Evolutionary conservation across 257 asterid species (phyloP).

Genomic region (Apocynum venetum): DNA sequence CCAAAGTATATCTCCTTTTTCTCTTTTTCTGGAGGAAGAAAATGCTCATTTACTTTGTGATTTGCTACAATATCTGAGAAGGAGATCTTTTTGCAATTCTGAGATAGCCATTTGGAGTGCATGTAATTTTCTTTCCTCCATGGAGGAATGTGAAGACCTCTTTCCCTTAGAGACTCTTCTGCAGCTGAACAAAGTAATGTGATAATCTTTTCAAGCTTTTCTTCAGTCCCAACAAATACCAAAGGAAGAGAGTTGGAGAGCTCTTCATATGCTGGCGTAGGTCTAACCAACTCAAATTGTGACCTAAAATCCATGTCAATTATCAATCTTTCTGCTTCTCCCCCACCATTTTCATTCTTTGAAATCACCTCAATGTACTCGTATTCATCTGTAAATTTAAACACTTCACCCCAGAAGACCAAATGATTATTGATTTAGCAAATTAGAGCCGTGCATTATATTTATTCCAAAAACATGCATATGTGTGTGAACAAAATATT

Average conservation of each 20-base stretch:
- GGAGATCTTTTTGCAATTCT: slow-evolving; percentile 34
- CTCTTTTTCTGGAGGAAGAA: no score
- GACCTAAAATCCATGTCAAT: slow-evolving; percentile 53
- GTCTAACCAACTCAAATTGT: slow-evolving; percentile 52
- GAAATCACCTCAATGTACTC: slow-evolving; percentile 57
- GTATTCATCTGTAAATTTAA: slow-evolving; percentile 34
- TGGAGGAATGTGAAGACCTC: slow-evolving; percentile 54
- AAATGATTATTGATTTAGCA: no score
- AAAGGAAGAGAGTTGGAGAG: slow-evolving; percentile 45
- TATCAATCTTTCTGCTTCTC: slow-evolving; percentile 31
- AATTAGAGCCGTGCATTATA: not conserved
- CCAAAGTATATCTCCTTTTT: not conserved
- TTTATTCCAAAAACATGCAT: no score
- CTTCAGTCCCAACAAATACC: slow-evolving; percentile 53
- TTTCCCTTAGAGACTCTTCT: slow-evolving; percentile 52
- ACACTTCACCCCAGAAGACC: not conserved
- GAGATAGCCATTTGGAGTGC: slow-evolving; percentile 62
- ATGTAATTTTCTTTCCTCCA: slow-evolving; percentile 55
- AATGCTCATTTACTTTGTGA: no score
- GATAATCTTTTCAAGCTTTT: slow-evolving; percentile 41
- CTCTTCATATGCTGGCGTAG: slow-evolving; percentile 41
- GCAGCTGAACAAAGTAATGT: slow-evolving; percentile 49
- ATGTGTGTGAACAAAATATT: not conserved
- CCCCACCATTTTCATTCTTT: slow-evolving; percentile 23
- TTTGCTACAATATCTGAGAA: not conserved